phyloP scores from a whole-genome alignment of 2,329 filamentous ascomycete species.

The Apiospora aurea region DNA sequence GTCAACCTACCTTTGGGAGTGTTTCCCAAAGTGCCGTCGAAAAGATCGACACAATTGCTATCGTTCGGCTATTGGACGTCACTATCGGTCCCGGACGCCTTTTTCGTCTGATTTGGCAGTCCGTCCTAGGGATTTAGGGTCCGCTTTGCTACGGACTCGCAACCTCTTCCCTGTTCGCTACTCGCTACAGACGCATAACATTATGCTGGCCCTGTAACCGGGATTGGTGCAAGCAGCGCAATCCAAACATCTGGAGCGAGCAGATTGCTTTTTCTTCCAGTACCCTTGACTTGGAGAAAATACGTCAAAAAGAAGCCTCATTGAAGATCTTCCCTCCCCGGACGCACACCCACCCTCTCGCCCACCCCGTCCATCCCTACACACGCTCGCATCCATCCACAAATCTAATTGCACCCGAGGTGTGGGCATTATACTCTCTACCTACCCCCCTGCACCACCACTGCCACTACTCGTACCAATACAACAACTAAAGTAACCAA shows the following conservation, averaged over 20 bases:
- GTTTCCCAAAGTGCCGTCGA: background rate
- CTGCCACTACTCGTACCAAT: slow-evolving; percentile 13
- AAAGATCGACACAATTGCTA: background rate
- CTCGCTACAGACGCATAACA: slow-evolving; percentile 24
- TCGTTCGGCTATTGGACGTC: slow-evolving; percentile 17
- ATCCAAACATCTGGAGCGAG: background rate
- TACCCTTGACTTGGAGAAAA: background rate
- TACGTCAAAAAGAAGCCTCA: slow-evolving; percentile 20
- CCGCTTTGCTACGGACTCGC: slow-evolving; percentile 22
- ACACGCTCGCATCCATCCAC: background rate
- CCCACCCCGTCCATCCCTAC: background rate
- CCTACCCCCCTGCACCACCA: slow-evolving; percentile 23
- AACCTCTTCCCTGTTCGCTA: slow-evolving; percentile 25
- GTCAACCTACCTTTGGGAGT: background rate
- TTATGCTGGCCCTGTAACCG: slow-evolving; percentile 24
- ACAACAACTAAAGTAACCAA: slow-evolving; percentile 3
- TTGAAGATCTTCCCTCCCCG: slow-evolving; percentile 15
- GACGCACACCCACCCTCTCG: background rate
- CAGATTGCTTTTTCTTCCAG: slow-evolving; percentile 15
- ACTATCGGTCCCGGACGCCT: slow-evolving; percentile 11
- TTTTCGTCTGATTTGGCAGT: slow-evolving; percentile 19
- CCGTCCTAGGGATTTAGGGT: slow-evolving; percentile 16
- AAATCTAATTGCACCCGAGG: slow-evolving; percentile 22
- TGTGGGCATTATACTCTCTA: slow-evolving; percentile 18
- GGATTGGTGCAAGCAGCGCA: slow-evolving; percentile 26